phyloP scores from a whole-genome alignment of 148 eudicot species.

The Diospyros lotus region DNA sequence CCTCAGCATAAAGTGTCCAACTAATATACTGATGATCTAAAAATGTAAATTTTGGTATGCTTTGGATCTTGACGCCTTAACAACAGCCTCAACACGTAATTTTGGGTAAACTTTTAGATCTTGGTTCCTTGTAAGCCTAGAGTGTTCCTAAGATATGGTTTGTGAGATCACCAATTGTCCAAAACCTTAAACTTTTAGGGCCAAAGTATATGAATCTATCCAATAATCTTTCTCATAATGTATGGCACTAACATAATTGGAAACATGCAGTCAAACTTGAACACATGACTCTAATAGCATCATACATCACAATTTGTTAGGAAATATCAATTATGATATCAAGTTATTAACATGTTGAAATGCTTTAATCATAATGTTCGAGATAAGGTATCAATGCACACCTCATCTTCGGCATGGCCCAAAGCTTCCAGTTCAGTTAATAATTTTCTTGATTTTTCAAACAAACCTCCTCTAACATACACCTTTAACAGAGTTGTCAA shows the following conservation, averaged over 20 bases:
- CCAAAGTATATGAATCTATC: not conserved
- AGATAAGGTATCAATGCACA: constrained; percentile 19
- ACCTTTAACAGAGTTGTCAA: constrained; percentile 82
- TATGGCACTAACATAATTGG: too few species aligned
- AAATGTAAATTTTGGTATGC: too few species aligned
- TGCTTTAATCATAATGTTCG: not conserved
- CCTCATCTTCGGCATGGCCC: constrained; percentile 89
- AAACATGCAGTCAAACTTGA: too few species aligned
- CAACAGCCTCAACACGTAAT: not conserved
- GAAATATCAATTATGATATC: too few species aligned
- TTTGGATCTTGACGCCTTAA: not conserved
- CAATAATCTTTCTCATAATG: not conserved
- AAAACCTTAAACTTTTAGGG: too few species aligned
- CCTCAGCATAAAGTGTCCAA: too few species aligned
- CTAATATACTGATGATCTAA: too few species aligned
- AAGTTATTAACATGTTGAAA: too few species aligned
- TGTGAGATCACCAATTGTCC: too few species aligned
- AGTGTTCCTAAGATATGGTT: too few species aligned
- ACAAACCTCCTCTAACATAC: constrained; percentile 73
- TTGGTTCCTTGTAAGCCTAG: not conserved
- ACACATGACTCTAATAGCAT: too few species aligned
- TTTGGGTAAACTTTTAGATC: not conserved
- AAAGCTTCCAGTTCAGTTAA: constrained; percentile 59
- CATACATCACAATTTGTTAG: too few species aligned
- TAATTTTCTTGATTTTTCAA: constrained; percentile 67